Evolutionary conservation across 176 grass and related monocot genomes (phyloP).

Genomic region (Ampelocalamus luodianensis): DNA sequence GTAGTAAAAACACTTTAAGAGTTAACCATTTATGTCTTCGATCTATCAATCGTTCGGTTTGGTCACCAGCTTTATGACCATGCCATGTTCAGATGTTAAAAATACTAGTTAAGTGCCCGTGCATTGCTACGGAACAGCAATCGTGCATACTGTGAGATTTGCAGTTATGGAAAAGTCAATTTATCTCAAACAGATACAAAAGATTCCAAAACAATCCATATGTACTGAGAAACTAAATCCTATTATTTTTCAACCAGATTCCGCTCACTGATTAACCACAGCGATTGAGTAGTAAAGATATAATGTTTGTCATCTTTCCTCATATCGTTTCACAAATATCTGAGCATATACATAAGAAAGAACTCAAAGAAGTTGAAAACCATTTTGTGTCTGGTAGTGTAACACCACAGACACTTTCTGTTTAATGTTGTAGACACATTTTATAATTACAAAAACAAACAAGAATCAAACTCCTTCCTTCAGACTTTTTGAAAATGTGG

Average conservation of each 20-base stretch:
- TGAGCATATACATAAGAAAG: neutral
- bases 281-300: neutral
- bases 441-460: constrained; percentile 18
- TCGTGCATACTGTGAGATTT: too few species aligned
- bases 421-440: neutral
- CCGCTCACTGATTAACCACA: too few species aligned
- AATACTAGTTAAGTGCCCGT: too few species aligned
- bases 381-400: constrained; percentile 18
- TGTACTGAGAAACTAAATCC: too few species aligned
- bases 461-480: neutral
- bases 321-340: neutral
- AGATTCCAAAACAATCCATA: too few species aligned
- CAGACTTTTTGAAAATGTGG: neutral
- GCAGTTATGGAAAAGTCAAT: too few species aligned
- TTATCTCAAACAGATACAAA: too few species aligned
- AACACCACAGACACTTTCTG: constrained; percentile 6
- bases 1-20: constrained; percentile 15
- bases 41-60: constrained; percentile 14
- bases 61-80: neutral
- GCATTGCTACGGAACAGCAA: too few species aligned
- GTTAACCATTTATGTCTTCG: neutral
- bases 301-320: neutral
- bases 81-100: constrained; percentile 6
- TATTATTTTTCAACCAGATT: too few species aligned
- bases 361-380: constrained; percentile 4